Evolutionary conservation across 768 basidiomycete species (phyloP).

Genomic region (Ephemerocybe angulata): DNA sequence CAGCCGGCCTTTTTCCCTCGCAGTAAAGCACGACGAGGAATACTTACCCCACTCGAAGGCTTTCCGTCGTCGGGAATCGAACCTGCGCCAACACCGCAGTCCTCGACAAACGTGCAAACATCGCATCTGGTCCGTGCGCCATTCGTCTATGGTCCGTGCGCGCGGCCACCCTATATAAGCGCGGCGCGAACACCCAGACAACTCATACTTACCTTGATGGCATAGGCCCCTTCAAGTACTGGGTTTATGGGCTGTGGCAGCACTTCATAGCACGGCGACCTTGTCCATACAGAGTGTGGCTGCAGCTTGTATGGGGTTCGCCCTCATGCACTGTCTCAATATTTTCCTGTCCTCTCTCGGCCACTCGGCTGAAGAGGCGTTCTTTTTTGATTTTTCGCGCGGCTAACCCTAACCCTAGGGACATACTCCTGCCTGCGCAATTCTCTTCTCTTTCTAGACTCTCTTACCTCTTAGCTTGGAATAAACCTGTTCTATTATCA

Average conservation of each 20-base stretch:
- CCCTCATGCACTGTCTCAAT: slow-evolving; percentile 11
- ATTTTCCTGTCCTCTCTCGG: slow-evolving; percentile 64
- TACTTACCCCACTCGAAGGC: too few species aligned
- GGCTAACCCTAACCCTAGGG: slow-evolving; percentile 36
- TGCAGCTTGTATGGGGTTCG: slow-evolving; percentile 54
- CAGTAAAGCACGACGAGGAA: too few species aligned
- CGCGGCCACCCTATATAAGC: background rate
- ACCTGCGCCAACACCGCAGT: background rate
- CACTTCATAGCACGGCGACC: slow-evolving; percentile 71
- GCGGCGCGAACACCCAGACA: background rate
- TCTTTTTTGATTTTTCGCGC: slow-evolving; percentile 27
- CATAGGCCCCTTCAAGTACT: slow-evolving; percentile 50
- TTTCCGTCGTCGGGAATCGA: background rate
- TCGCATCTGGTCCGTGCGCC: too few species aligned
- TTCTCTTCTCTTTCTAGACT: background rate
- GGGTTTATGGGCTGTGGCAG: slow-evolving; percentile 55
- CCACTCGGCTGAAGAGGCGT: slow-evolving; percentile 50
- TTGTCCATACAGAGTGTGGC: slow-evolving; percentile 58
- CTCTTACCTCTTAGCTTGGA: too few species aligned
- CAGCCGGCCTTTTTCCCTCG: too few species aligned
- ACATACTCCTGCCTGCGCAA: background rate
- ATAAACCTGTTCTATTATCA: too few species aligned
- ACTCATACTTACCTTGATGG: slow-evolving; percentile 65
- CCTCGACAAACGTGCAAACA: background rate
- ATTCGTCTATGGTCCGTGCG: slow-evolving; percentile 1